Evolutionary conservation across 2,329 filamentous ascomycete genomes (phyloP).

Genomic region (Colletotrichum tanaceti): DNA sequence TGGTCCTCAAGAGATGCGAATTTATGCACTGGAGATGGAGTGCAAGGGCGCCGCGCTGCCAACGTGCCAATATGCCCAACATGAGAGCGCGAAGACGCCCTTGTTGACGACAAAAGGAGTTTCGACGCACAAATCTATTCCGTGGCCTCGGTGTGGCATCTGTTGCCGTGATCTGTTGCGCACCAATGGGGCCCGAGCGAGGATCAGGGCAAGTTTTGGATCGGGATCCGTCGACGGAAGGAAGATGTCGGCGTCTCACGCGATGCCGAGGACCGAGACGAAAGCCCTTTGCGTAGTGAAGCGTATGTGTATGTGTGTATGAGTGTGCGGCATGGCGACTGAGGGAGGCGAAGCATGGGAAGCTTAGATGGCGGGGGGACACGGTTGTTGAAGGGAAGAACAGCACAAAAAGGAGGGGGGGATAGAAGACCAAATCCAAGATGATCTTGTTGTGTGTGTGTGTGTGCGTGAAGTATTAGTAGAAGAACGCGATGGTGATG

Average conservation of each 20-base stretch:
- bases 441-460: no score
- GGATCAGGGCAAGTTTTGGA: background rate
- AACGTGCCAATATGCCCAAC: background rate
- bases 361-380: no score
- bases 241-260: conserved; percentile 30
- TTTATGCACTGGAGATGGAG: background rate
- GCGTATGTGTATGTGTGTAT: background rate
- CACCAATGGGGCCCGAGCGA: conserved; percentile 22
- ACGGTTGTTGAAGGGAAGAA: background rate
- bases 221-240: conserved; percentile 8
- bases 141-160: background rate
- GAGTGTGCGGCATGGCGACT: background rate
- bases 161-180: no score
- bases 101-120: conserved; percentile 15
- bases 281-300: conserved; percentile 18
- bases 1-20: background rate
- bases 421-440: background rate
- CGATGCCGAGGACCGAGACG: conserved; percentile 17
- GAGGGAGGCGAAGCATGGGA: background rate
- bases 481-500: no score
- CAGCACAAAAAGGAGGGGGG: background rate
- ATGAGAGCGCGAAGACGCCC: background rate
- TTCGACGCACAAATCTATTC: conserved; percentile 6
- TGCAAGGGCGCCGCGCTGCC: background rate
- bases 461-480: no score